phyloP scores from a whole-genome alignment of 139 green algal genomes.

The Desmodesmus armatus region DNA sequence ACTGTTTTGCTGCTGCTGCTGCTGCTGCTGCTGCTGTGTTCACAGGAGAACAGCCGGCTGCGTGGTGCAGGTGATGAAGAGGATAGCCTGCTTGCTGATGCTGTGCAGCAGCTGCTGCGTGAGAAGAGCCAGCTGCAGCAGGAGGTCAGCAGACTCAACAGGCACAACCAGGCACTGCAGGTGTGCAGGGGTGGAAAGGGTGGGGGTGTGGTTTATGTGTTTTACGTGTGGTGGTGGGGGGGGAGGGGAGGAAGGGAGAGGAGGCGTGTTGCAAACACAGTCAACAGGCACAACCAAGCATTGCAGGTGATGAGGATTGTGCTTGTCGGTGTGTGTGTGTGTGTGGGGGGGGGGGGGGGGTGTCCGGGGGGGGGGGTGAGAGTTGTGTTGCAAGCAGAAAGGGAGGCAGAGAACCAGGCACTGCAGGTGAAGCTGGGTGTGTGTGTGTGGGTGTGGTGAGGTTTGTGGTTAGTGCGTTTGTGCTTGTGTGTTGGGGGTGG shows the following conservation, averaged over 20 bases:
- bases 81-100: constrained; percentile 21
- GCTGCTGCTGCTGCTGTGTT: not conserved
- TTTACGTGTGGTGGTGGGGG: no score
- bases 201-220: not conserved
- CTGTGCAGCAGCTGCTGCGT: constrained; percentile 28
- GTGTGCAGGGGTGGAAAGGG: no score
- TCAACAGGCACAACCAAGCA: no score
- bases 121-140: constrained; percentile 28
- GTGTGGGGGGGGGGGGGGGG: no score
- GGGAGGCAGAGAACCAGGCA: not conserved
- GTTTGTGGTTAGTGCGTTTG: not conserved
- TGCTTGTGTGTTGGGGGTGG: not conserved
- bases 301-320: no score
- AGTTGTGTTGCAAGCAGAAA: no score
- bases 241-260: no score
- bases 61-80: not conserved
- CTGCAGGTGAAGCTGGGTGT: not conserved
- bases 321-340: no score
- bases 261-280: no score
- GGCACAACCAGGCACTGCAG: constrained; percentile 30
- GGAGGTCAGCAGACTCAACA: not conserved
- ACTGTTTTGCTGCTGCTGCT: not conserved
- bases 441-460: not conserved
- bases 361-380: no score
- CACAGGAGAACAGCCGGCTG: constrained; percentile 33